These are phyloP conservation scores for Jatropha podagrica DNA, from an alignment of 441 rosid species.

Conservation along the genomic window DNA sequence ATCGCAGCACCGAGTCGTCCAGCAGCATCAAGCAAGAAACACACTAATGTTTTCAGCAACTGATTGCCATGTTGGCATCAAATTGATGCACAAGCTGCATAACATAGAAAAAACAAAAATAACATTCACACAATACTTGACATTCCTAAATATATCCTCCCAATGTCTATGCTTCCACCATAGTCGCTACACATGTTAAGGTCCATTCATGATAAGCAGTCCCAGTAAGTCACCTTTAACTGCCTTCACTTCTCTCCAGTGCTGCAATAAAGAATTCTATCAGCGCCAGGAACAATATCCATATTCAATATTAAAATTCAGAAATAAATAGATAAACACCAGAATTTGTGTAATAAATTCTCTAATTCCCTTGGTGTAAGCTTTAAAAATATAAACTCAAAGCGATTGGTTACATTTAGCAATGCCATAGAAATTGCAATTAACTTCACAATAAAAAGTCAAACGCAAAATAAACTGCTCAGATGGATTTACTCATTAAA, in stretches of 20 bases:
- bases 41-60: neutral
- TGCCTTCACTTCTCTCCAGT: slow-evolving; percentile 73
- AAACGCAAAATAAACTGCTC: neutral
- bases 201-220: neutral
- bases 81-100: neutral
- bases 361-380: neutral
- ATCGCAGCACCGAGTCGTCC: neutral
- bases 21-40: neutral
- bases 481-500: neutral
- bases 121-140: neutral
- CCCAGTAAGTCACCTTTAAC: slow-evolving; percentile 27
- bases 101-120: neutral
- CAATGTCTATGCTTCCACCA: slow-evolving; percentile 1
- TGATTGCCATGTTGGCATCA: neutral
- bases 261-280: slow-evolving; percentile 49
- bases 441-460: neutral
- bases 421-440: neutral
- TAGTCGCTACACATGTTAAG: slow-evolving; percentile 5
- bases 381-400: neutral
- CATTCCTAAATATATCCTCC: neutral
- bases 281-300: neutral
- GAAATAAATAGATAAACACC: neutral
- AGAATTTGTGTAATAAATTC: neutral
- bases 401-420: neutral
- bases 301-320: neutral